phyloP scores from a whole-genome alignment of 2,329 filamentous ascomycete species.

The Trichoderma polysporum region DNA sequence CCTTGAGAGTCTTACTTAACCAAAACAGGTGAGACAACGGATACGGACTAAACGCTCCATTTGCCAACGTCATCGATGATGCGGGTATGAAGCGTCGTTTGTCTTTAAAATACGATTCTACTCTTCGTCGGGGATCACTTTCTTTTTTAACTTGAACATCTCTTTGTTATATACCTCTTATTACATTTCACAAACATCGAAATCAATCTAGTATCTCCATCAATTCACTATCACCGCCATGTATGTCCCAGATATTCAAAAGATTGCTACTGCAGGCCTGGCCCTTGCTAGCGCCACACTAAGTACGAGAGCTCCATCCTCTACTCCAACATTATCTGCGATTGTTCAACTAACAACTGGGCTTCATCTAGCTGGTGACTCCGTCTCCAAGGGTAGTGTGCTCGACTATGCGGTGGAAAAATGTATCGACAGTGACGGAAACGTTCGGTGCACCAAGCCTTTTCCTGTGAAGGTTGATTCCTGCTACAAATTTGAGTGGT shows the following conservation, averaged over 20 bases:
- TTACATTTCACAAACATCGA: background rate
- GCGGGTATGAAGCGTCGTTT: background rate
- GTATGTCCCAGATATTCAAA: background rate
- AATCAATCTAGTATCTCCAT: background rate
- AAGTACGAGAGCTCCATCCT: background rate
- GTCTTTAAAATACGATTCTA: background rate
- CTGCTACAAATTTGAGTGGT: slow-evolving; percentile 1
- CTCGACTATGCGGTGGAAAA: slow-evolving; percentile 11
- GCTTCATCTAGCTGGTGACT: background rate
- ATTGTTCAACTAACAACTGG: background rate
- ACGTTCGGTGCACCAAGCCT: slow-evolving; percentile 3
- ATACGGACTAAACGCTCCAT: background rate
- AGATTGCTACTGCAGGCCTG: background rate
- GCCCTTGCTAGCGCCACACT: background rate
- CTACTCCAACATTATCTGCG: background rate
- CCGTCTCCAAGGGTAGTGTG: background rate
- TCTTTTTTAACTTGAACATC: background rate
- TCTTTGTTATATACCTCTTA: background rate
- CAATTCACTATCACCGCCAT: background rate
- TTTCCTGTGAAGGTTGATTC: background rate
- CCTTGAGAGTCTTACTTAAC: background rate
- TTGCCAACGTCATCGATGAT: background rate
- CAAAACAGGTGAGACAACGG: background rate
- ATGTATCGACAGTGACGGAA: slow-evolving; percentile 6
- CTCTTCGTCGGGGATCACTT: background rate